Evolutionary conservation across 2,329 filamentous ascomycete species (phyloP).

Genomic region (Cercospora sp.): DNA sequence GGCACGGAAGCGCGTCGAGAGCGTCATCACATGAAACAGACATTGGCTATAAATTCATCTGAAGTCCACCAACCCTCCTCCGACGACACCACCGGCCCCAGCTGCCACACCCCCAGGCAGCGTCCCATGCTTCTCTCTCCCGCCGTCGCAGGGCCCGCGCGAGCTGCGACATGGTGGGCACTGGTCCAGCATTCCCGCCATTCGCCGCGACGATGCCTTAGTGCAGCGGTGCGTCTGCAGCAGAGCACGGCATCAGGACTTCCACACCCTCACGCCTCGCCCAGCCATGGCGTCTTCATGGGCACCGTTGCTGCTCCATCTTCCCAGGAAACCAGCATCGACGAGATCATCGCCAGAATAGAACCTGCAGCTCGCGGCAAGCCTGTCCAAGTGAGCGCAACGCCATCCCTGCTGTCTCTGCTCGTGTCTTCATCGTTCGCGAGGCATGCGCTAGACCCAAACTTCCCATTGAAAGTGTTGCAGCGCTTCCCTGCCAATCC

Average conservation of each 20-base stretch:
- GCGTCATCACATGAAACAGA: not conserved
- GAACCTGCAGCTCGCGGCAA: constrained; percentile 15
- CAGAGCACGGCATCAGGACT: not conserved
- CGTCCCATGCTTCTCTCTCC: not conserved
- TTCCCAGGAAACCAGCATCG: constrained; percentile 16
- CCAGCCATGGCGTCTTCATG: constrained; percentile 17
- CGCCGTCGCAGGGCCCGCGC: not conserved
- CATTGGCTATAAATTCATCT: not conserved
- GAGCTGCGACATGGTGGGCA: not conserved
- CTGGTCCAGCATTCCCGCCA: not conserved
- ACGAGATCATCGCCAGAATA: constrained; percentile 23
- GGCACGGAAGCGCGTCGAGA: not conserved
- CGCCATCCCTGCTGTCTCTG: constrained; percentile 24
- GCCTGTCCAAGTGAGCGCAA: constrained; percentile 7
- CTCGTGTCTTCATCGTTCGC: constrained; percentile 32
- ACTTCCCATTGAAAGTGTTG: constrained; percentile 27
- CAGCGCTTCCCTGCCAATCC: constrained; percentile 19
- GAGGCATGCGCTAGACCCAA: constrained; percentile 28
- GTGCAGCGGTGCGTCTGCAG: not conserved
- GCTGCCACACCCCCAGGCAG: not conserved
- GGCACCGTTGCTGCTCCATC: constrained; percentile 19
- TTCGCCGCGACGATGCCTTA: not conserved
- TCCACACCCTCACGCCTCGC: constrained; percentile 18
- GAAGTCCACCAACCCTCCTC: not conserved
- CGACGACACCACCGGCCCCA: not conserved